Evolutionary conservation across 164 flowering plant species (phyloP).

Genomic region (Annona cherimola): DNA sequence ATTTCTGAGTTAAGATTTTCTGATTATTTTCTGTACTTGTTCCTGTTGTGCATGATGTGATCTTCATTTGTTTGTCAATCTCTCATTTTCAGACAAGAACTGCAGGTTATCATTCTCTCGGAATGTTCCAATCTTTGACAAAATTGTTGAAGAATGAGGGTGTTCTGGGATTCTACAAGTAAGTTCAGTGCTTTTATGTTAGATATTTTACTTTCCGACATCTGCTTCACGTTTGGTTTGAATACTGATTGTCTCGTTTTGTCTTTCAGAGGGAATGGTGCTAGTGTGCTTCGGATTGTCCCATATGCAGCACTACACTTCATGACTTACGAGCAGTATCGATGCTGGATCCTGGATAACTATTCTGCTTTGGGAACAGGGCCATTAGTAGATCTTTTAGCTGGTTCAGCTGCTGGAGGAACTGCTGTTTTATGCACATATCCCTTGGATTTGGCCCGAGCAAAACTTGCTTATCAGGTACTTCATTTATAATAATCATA

Average conservation of each 20-base stretch:
- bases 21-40: no score
- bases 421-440: slow-evolving; percentile 96
- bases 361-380: slow-evolving; percentile 74
- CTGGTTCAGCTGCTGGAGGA: slow-evolving; percentile 97
- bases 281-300: slow-evolving; percentile 85
- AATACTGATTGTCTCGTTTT: background rate
- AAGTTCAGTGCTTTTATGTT: slow-evolving; percentile 26
- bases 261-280: slow-evolving; percentile 82
- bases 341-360: slow-evolving; percentile 73
- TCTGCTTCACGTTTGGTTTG: background rate
- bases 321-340: slow-evolving; percentile 93
- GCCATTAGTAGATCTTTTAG: slow-evolving; percentile 81
- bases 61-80: background rate
- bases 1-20: background rate
- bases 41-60: background rate
- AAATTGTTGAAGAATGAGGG: slow-evolving; percentile 80
- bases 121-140: slow-evolving; percentile 63
- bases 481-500: background rate
- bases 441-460: slow-evolving; percentile 88
- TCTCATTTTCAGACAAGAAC: slow-evolving; percentile 70
- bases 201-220: background rate
- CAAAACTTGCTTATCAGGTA: slow-evolving; percentile 98
- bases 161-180: slow-evolving; percentile 80
- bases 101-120: slow-evolving; percentile 75
- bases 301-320: slow-evolving; percentile 96